Conservation (phyloP, 768 basidiomycete species). For the Baorangia bicolor region DNA sequence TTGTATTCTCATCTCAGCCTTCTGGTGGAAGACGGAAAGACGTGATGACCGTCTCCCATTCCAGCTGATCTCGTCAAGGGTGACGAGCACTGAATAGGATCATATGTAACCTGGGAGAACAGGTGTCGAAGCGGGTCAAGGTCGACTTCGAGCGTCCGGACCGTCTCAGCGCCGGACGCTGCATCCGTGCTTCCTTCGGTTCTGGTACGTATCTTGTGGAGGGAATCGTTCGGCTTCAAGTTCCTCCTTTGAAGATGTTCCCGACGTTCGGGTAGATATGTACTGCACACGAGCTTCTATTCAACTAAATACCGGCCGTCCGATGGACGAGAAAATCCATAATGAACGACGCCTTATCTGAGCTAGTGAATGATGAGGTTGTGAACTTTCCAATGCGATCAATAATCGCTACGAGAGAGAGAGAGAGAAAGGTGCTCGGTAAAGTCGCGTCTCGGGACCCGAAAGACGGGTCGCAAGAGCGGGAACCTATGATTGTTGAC, state of each 20-base stretch:
- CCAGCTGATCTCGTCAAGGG: too few species aligned
- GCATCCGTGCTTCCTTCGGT: neutral
- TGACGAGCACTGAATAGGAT: neutral
- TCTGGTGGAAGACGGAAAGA: neutral
- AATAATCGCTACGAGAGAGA: neutral
- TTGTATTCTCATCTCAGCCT: neutral
- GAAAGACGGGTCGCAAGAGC: neutral
- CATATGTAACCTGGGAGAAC: neutral
- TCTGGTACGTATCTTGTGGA: neutral
- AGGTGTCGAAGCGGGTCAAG: neutral
- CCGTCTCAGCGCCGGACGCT: neutral
- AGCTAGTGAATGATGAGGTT: too few species aligned
- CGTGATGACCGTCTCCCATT: neutral
- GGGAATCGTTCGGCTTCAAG: too few species aligned
- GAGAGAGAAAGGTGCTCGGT: neutral
- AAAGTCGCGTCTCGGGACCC: too few species aligned
- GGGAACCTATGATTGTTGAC: neutral
- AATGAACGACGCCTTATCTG: too few species aligned
- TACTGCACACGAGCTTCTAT: too few species aligned
- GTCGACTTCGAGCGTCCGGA: neutral
- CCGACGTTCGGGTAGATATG: too few species aligned
- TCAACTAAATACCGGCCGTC: too few species aligned
- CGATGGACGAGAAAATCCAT: too few species aligned
- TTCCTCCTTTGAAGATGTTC: too few species aligned
- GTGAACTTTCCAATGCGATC: too few species aligned